Base-by-base conservation (phyloP, 2,329 filamentous ascomycete species). In the Ceratocystis papillata region DNA sequence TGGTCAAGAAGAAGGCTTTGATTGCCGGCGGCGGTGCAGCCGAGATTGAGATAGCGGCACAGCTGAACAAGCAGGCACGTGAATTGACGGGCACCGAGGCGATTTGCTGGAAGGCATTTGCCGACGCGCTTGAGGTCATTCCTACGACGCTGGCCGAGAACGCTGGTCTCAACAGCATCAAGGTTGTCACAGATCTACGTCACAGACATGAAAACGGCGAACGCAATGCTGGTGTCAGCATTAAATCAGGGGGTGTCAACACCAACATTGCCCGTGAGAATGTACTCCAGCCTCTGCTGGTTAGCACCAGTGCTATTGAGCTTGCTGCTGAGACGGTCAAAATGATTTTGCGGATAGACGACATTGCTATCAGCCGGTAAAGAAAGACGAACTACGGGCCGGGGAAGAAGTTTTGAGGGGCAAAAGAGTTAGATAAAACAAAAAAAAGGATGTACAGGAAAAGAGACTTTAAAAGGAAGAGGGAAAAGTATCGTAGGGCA, bases 1-100 rank as follows among this genome's bases (percentile, higher is more conserved):
- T 99, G 68, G 94, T 99, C 71, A 99, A 99, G 86, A 99, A 97
- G 85, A 96, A 95, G 79, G 94, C 94, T n/a, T 84, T 99, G 67
- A 96, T 99, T 72, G 93, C 95, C 15, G 94, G 94, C 76, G 94
- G 94, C 73, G 94, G 94, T 74, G 94, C 94, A 1, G 90, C 94
- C 30, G 94, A 99, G 77, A 95, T 97, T 72, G 92, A 97, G 78
- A 93, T 99, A 72, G 90, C 94, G 25, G 88, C 94, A 65, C 84
- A 90, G 73, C 83, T 99, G 44, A 85, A 88, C 67, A 87, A 89
- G 77, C 88, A 89, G 73, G 85, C 93, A 7, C 88, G 92, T 70
- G 86, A 87, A 72, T 81, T 96, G 68, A 87, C 87, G 0, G 95
- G 95, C 68, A 96, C 94, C 4, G 94, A 99, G 76, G 86, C 91